These are phyloP conservation scores for Alternaria sp. DNA, from an alignment of 2,329 filamentous ascomycete species.

Conservation along the genomic window DNA sequence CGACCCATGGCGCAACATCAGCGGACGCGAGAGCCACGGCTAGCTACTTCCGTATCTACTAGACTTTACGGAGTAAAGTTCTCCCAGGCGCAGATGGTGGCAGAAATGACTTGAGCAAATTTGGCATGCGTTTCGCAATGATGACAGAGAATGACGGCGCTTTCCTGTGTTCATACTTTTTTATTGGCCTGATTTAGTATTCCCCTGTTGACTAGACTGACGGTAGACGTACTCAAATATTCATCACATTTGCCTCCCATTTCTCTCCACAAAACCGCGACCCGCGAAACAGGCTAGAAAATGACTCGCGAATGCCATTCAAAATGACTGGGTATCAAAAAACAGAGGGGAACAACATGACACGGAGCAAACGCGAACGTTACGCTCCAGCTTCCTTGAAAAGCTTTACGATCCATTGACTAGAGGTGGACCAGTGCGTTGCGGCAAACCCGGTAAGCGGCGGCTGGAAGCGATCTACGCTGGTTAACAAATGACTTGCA, in stretches of 20 bases:
- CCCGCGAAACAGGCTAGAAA: neutral
- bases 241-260: neutral
- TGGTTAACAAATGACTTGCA: conserved; percentile 2
- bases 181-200: neutral
- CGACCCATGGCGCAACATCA: conserved; percentile 47
- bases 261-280: neutral
- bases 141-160: neutral
- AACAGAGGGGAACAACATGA: conserved; percentile 7
- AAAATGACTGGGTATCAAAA: conserved; percentile 16
- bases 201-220: neutral
- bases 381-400: conserved; percentile 42
- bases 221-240: neutral
- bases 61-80: neutral
- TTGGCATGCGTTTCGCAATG: neutral
- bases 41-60: conserved; percentile 14
- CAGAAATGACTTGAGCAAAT: neutral
- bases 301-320: neutral
- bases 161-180: neutral
- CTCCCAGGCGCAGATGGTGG: neutral
- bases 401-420: conserved; percentile 41
- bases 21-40: conserved; percentile 48
- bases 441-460: conserved; percentile 35
- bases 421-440: conserved; percentile 34
- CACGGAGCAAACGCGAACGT: neutral
- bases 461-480: conserved; percentile 36